Conservation (phyloP, 106 monocot species). For the Acorus gramineus region DNA sequence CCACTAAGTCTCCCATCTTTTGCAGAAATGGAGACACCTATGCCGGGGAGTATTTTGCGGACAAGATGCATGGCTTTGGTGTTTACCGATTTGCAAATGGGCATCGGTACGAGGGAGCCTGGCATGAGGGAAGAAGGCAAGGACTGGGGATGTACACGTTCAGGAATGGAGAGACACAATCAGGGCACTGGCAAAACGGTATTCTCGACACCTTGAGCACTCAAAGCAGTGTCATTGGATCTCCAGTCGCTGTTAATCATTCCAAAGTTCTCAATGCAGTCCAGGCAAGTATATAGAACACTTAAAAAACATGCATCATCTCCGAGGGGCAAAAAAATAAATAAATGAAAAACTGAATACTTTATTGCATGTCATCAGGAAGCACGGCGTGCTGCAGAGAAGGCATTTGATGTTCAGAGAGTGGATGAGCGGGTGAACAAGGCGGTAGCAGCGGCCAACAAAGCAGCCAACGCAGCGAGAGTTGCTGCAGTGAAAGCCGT, state of each 20-base stretch:
- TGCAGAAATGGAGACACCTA: constrained; percentile 79
- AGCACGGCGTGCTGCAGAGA: constrained; percentile 68
- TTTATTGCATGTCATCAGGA: constrained; percentile 31
- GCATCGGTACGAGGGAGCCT: constrained; percentile 75
- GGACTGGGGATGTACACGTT: constrained; percentile 70
- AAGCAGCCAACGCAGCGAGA: constrained; percentile 57
- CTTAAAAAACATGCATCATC: neutral
- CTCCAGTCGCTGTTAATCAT: constrained; percentile 63
- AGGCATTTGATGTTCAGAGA: constrained; percentile 53
- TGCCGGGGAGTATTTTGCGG: constrained; percentile 85
- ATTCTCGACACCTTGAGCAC: constrained; percentile 51
- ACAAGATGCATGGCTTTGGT: constrained; percentile 84
- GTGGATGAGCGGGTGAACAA: constrained; percentile 78
- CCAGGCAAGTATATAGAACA: constrained; percentile 34
- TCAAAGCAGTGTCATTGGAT: constrained; percentile 38
- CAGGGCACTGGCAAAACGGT: constrained; percentile 72
- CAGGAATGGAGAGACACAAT: constrained; percentile 50
- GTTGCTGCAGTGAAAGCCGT: constrained; percentile 63
- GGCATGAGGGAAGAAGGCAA: constrained; percentile 84
- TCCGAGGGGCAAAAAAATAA: neutral
- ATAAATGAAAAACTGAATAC: neutral
- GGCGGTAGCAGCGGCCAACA: constrained; percentile 52
- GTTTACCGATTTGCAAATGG: constrained; percentile 75
- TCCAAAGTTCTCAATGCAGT: constrained; percentile 87
- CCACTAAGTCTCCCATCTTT: neutral